phyloP scores from a whole-genome alignment of 805 yeast genomes.

The Yamadazyma laniorum region DNA sequence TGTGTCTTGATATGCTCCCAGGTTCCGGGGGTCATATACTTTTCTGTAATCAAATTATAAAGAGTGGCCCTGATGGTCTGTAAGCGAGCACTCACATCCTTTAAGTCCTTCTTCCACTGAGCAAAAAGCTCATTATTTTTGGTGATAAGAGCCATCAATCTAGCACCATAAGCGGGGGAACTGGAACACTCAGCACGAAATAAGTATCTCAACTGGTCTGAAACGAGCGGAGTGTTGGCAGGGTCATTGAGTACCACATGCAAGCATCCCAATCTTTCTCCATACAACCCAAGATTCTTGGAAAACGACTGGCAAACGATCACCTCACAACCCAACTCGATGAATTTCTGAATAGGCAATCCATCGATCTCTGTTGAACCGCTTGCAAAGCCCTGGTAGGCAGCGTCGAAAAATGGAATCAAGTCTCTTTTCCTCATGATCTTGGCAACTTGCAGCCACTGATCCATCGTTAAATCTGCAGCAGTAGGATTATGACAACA shows the following conservation, averaged over 20 bases:
- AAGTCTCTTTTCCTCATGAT: slow-evolving; percentile 23
- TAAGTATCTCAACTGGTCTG: slow-evolving; percentile 27
- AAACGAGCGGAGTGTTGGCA: slow-evolving; percentile 13
- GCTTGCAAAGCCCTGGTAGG: slow-evolving; percentile 39
- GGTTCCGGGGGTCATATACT: slow-evolving; percentile 37
- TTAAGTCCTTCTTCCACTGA: slow-evolving; percentile 36
- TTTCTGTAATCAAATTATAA: slow-evolving; percentile 22
- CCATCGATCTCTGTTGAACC: slow-evolving; percentile 41
- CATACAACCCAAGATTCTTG: slow-evolving; percentile 42
- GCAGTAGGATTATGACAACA: slow-evolving; percentile 46
- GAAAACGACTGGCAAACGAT: slow-evolving; percentile 41
- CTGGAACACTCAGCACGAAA: slow-evolving; percentile 41
- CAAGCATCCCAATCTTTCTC: slow-evolving; percentile 39
- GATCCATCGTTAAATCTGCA: slow-evolving; percentile 30
- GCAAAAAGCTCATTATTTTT: slow-evolving; percentile 16
- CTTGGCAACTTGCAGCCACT: slow-evolving; percentile 30
- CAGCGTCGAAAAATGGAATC: slow-evolving; percentile 34
- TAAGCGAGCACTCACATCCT: slow-evolving; percentile 27
- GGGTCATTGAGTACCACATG: slow-evolving; percentile 27
- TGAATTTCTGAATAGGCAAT: slow-evolving; percentile 45
- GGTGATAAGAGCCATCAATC: slow-evolving; percentile 32
- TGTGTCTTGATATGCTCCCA: slow-evolving; percentile 37
- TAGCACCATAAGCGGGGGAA: slow-evolving; percentile 46
- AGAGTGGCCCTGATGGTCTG: slow-evolving; percentile 28
- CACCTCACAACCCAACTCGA: slow-evolving; percentile 32